phyloP scores from a whole-genome alignment of 192 early-diverging fungal species.

The Coemansia reversa region DNA sequence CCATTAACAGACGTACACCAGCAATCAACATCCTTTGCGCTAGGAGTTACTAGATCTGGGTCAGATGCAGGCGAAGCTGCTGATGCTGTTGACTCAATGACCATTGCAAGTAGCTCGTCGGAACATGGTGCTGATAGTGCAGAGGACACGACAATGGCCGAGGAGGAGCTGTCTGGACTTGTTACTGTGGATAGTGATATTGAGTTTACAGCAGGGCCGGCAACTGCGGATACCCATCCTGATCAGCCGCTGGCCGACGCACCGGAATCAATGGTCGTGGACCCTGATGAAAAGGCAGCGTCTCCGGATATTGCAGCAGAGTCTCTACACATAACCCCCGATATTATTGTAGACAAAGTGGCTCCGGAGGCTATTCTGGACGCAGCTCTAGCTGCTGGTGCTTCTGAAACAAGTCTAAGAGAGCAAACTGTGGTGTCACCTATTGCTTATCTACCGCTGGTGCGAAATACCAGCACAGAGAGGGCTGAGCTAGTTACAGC shows the following conservation, averaged over 20 bases:
- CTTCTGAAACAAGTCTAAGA: background rate
- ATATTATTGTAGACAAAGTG: background rate
- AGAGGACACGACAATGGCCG: background rate
- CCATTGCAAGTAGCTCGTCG: conserved; percentile 4
- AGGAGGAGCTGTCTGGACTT: background rate
- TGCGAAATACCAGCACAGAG: background rate
- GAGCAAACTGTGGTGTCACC: background rate
- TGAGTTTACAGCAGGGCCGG: conserved; percentile 6
- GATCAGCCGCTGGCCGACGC: background rate
- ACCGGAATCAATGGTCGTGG: background rate
- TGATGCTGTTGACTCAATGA: conserved; percentile 3
- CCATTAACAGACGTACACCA: too few relatives aligned
- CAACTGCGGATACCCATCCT: background rate
- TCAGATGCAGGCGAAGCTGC: background rate
- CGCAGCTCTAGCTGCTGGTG: background rate
- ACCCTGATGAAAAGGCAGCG: background rate
- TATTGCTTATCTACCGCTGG: background rate
- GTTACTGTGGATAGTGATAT: conserved; percentile 20
- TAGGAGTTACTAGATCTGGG: background rate
- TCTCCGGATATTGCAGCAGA: background rate
- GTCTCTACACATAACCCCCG: too few relatives aligned
- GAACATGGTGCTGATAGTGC: background rate
- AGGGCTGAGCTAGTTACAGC: conserved; percentile 36
- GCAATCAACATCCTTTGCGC: too few relatives aligned
- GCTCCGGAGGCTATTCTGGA: conserved; percentile 9